Base-by-base conservation (phyloP, 75 land plant species). In the Larix kaempferi region DNA sequence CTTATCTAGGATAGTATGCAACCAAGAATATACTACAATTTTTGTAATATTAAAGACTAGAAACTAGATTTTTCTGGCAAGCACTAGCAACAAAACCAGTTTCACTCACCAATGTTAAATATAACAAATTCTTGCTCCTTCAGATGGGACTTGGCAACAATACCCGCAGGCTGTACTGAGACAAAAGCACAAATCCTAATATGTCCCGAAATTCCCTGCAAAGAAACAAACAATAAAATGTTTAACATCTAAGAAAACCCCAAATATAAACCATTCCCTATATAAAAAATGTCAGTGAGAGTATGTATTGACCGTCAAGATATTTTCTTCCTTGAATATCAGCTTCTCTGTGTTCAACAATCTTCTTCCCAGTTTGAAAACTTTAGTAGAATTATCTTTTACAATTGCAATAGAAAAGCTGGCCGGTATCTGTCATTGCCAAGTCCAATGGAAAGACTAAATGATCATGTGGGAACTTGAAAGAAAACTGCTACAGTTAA, bases 311-410 rank as follows among this genome's bases (percentile, higher is more conserved):
- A 79, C 29, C 60, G 56, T 16, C 3, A 80, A 59, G 44, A 75
- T 22, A 37, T 59, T 72, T 21, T 85, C 85, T 29, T 85, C 81
- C 72, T 87, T 82, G 77, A 95, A 93, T 13, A 91, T 89, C 35
- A 88, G 39, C 79, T 95, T 95, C 73, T 95, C 98, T 11, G 85
- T 88, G 79, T 95, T 88, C 5, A 95, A 87, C 73, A 95, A 77
- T 56, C 83, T 90, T 75, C 98, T 93, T n/a, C 59, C 78, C 33
- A 21, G 56, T 22, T 76, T 67, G 74, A 69, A 77, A 55, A 41
- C 73, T 5, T 73, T 21, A 3, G 77, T 78, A 22, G 83, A 49
- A 17, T 61, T 56, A 21, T 78, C 88, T 39, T 72, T 77, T 67
- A 56, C 64, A 74, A 93, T 73, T 69, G 75, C 62, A 26, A 95